Percentiles rank a stretch among this genome's conserved stretches.
These are phyloP conservation scores for Exophiala sideris DNA, from an alignment of 2,329 filamentous ascomycete genomes.

Conservation along the genomic window DNA sequence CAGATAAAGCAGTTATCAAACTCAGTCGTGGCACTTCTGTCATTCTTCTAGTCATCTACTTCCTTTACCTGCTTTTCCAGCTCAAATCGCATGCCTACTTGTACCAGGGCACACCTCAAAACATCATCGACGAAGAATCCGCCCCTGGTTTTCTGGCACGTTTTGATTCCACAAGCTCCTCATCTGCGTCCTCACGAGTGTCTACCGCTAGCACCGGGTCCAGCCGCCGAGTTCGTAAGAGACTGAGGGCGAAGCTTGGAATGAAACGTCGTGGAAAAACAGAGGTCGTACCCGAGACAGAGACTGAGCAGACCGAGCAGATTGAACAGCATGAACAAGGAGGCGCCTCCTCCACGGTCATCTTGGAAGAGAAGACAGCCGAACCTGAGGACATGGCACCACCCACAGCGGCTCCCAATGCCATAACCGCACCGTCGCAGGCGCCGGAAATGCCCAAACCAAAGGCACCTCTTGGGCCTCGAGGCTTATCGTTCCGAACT, in stretches of 20 bases:
- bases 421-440: slow-evolving; percentile 1
- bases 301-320: slow-evolving; percentile 33
- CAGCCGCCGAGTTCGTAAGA: slow-evolving; percentile 50
- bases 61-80: slow-evolving; percentile 82
- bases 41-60: slow-evolving; percentile 81
- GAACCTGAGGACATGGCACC: slow-evolving; percentile 9
- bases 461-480: slow-evolving; percentile 12
- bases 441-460: background rate
- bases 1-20: slow-evolving; percentile 24
- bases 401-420: background rate
- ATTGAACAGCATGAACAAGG: background rate
- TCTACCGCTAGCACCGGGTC: slow-evolving; percentile 34
- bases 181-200: slow-evolving; percentile 39
- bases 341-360: background rate
- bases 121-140: slow-evolving; percentile 54
- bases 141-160: slow-evolving; percentile 57
- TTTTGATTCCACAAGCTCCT: slow-evolving; percentile 49
- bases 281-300: slow-evolving; percentile 60
- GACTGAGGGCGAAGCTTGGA: slow-evolving; percentile 35
- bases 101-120: slow-evolving; percentile 49
- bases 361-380: slow-evolving; percentile 11
- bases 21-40: slow-evolving; percentile 54
- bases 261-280: slow-evolving; percentile 34
- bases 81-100: slow-evolving; percentile 77
- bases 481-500: slow-evolving; percentile 20